phyloP scores from a whole-genome alignment of 2,329 filamentous ascomycete species.

The Penicillium psychrosexuale region DNA sequence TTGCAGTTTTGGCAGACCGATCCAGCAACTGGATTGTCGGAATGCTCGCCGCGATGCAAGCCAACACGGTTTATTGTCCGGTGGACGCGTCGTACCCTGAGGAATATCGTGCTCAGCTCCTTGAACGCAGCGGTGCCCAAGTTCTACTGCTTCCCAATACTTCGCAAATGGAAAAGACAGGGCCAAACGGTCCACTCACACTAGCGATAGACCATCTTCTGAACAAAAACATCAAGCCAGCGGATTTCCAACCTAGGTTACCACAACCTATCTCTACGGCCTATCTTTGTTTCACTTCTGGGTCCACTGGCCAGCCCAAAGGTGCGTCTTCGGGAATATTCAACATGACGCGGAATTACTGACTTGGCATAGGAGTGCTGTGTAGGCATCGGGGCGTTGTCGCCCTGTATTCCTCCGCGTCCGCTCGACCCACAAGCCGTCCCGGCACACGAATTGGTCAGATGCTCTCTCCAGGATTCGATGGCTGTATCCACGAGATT shows the following conservation, averaged over 20 bases:
- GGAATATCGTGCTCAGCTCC: neutral
- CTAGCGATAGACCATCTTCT: neutral
- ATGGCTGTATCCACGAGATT: constrained; percentile 43
- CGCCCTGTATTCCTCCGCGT: neutral
- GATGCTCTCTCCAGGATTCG: constrained; percentile 43
- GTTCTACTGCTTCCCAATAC: neutral
- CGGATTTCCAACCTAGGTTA: neutral
- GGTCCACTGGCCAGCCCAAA: neutral
- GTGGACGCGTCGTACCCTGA: neutral
- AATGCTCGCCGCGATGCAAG: neutral
- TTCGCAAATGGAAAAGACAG: neutral
- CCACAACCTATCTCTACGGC: neutral
- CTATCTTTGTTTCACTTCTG: neutral
- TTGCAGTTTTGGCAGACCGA: neutral
- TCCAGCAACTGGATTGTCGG: neutral
- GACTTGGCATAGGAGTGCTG: neutral
- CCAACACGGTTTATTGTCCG: neutral
- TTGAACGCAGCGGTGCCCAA: neutral
- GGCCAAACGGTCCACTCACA: neutral
- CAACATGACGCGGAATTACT: neutral
- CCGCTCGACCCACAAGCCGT: neutral
- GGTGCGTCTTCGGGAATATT: neutral
- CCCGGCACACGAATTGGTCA: constrained; percentile 35
- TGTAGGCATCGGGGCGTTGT: neutral
- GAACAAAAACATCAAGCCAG: neutral